Conservation (phyloP, 805 yeast genomes). For the Kazachstania africana region DNA sequence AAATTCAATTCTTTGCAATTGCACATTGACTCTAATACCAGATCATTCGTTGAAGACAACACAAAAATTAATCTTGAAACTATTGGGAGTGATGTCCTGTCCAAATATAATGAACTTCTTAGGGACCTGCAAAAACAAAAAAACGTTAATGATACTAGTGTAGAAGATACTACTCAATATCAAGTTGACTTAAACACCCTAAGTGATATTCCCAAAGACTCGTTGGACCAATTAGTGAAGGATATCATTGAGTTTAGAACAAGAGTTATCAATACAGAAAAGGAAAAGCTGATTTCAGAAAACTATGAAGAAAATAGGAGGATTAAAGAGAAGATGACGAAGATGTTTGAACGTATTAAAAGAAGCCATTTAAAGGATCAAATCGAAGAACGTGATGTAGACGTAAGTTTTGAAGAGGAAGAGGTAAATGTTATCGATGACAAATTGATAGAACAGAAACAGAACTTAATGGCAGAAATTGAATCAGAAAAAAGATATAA, state of each 20-base stretch:
- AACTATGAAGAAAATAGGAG: conserved; percentile 18
- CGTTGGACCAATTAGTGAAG: conserved; percentile 24
- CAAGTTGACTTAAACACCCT: conserved; percentile 19
- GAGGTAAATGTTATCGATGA: background rate
- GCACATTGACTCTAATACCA: conserved; percentile 14
- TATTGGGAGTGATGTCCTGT: background rate
- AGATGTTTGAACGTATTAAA: conserved; percentile 18
- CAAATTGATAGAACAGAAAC: conserved; percentile 10
- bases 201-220: conserved; percentile 20
- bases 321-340: conserved; percentile 16
- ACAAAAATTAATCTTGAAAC: background rate
- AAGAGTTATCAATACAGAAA: conserved; percentile 40
- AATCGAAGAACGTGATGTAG: conserved; percentile 4
- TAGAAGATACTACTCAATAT: conserved; percentile 10
- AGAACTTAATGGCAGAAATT: conserved; percentile 5
- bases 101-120: background rate
- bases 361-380: conserved; percentile 11
- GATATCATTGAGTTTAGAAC: conserved; percentile 47
- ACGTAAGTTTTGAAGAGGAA: conserved; percentile 5
- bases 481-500: conserved; percentile 10
- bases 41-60: conserved; percentile 7
- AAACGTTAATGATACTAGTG: background rate
- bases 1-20: conserved; percentile 1
- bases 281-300: conserved; percentile 37
- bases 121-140: background rate